Percentiles rank a stretch among this genome's conserved stretches.
phyloP scores from a whole-genome alignment of 208 protist species.

The Leishmania arabica region DNA sequence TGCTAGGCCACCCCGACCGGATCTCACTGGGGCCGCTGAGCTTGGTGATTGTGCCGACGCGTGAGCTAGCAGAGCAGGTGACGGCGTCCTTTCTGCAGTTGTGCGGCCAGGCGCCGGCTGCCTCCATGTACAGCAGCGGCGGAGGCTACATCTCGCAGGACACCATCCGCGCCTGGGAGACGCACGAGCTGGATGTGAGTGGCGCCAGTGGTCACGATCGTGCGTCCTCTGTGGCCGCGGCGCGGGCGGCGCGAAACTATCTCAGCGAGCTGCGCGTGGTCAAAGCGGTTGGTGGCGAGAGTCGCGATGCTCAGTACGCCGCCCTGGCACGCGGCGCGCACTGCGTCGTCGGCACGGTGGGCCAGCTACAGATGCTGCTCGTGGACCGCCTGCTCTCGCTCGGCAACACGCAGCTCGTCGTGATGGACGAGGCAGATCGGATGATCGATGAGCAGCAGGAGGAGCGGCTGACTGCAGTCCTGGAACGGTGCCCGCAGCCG shows the following conservation, averaged over 20 bases:
- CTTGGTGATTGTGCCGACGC: conserved; percentile 91
- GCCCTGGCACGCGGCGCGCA: conserved; percentile 58
- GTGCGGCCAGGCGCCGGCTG: conserved; percentile 13
- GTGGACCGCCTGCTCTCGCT: conserved; percentile 69
- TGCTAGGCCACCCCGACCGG: conserved; percentile 59
- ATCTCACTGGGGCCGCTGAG: conserved; percentile 80
- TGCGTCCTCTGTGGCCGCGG: neutral
- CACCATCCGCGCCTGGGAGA: conserved; percentile 16
- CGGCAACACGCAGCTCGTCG: conserved; percentile 73
- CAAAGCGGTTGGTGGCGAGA: conserved; percentile 79
- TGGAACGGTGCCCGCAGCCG: conserved; percentile 76
- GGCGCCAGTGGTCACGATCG: neutral
- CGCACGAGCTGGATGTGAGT: conserved; percentile 4
- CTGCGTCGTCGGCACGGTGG: conserved; percentile 85
- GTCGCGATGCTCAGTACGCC: conserved; percentile 55
- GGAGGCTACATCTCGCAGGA: neutral
- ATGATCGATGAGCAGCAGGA: conserved; percentile 94
- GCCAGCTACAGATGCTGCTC: conserved; percentile 71
- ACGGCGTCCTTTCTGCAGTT: conserved; percentile 28
- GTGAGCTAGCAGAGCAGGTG: conserved; percentile 95
- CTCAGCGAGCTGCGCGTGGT: conserved; percentile 70
- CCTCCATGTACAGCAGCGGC: neutral
- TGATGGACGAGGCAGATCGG: conserved; percentile 98
- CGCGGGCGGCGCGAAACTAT: conserved; percentile 29
- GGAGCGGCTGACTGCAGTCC: conserved; percentile 89